Conservation (phyloP, 306 rosid species). For the Senna siamea region DNA sequence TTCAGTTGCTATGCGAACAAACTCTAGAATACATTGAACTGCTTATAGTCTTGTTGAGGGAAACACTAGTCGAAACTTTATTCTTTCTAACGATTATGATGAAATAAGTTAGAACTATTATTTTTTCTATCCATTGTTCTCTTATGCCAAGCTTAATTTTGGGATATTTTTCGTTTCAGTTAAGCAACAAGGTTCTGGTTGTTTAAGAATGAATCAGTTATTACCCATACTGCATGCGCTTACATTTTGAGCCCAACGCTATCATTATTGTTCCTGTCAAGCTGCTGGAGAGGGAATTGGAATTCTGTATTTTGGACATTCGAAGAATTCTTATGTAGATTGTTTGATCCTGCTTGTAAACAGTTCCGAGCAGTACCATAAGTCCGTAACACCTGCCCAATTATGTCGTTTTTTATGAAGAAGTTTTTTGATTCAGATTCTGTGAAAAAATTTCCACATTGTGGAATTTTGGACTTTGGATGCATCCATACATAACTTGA, state of each 20-base stretch:
- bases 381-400: neutral
- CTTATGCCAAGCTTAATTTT: neutral
- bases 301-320: neutral
- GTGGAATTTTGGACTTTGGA: too few relatives aligned
- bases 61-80: neutral
- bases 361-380: neutral
- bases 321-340: neutral
- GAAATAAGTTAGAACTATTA: neutral
- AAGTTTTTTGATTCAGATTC: neutral
- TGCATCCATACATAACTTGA: too few relatives aligned
- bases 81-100: neutral
- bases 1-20: conserved; percentile 1
- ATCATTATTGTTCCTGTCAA: neutral
- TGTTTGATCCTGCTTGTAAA: neutral
- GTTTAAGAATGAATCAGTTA: neutral
- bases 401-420: neutral
- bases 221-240: neutral
- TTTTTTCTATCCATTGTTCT: conserved; percentile 1
- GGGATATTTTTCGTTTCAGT: neutral
- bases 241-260: neutral
- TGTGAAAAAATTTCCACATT: too few relatives aligned
- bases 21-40: neutral
- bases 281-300: neutral
- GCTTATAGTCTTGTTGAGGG: conserved; percentile 2
- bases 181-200: neutral